A percentile compares a stretch with the other conserved stretches of the same genome.
phyloP scores from a whole-genome alignment of 2,329 filamentous ascomycete species.

The Ilyonectria mors-panacis region DNA sequence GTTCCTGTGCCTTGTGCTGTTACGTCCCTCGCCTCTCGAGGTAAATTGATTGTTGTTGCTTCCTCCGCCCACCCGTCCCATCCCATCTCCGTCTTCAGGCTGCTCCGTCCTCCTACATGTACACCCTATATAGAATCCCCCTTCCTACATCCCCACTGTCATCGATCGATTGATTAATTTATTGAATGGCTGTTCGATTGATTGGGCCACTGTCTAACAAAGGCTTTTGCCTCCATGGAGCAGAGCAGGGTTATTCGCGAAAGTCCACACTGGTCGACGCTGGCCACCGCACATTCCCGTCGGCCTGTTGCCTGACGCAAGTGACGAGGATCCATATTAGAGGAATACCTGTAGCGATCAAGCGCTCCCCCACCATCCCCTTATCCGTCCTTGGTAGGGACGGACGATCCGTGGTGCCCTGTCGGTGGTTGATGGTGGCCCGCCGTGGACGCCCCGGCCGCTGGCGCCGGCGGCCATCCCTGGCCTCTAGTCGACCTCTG shows the following conservation, averaged over 20 bases:
- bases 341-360: conserved; percentile 3
- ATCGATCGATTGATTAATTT: conserved; percentile 29
- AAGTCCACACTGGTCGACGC: background rate
- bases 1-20: background rate
- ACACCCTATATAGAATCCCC: conserved; percentile 15
- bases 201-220: conserved; percentile 17
- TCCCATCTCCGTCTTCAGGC: background rate
- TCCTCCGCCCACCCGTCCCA: background rate
- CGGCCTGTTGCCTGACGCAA: conserved; percentile 28
- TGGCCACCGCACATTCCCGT: conserved; percentile 13
- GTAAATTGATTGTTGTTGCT: conserved; percentile 1
- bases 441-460: conserved; percentile 27
- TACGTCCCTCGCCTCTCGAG: background rate
- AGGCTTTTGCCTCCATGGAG: conserved; percentile 13
- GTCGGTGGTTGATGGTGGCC: conserved; percentile 31
- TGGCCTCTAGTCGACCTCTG: background rate
- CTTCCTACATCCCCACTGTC: conserved; percentile 23
- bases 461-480: conserved; percentile 15
- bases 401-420: conserved; percentile 27
- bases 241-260: conserved; percentile 14
- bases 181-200: conserved; percentile 20
- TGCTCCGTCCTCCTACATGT: conserved; percentile 6
- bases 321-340: conserved; percentile 25
- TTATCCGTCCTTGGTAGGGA: conserved; percentile 15
- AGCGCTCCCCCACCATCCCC: background rate